Evolutionary conservation across 805 yeast genomes (phyloP).

Genomic region (Ogataea neopini): DNA sequence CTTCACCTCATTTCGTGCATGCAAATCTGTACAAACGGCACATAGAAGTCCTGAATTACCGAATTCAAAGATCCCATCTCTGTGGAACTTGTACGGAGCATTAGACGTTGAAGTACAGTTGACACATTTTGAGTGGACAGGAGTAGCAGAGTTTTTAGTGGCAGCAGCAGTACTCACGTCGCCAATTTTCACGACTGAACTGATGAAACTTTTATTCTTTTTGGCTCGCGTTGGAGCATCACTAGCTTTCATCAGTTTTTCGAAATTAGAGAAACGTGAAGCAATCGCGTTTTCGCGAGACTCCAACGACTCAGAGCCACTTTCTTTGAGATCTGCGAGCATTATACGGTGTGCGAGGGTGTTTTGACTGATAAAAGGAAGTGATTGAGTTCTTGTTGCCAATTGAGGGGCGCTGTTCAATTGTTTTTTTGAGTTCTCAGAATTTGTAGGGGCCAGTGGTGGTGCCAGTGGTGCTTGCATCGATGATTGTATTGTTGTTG

Average conservation of each 20-base stretch:
- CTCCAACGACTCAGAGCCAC: conserved; percentile 19
- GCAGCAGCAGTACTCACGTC: conserved; percentile 21
- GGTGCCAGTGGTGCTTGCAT: no score
- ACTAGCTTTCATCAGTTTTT: conserved; percentile 26
- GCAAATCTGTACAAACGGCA: conserved; percentile 28
- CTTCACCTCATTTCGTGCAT: conserved; percentile 25
- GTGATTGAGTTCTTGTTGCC: conserved; percentile 39
- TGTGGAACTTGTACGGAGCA: conserved; percentile 36
- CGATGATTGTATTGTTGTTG: no score
- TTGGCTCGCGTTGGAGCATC: conserved; percentile 33
- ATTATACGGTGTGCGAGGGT: conserved; percentile 35
- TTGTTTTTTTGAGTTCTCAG: not conserved
- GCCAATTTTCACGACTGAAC: conserved; percentile 35
- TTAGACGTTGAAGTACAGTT: conserved; percentile 32
- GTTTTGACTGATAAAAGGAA: conserved; percentile 35
- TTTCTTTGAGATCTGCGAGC: conserved; percentile 29
- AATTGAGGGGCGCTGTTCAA: conserved; percentile 26
- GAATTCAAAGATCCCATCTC: conserved; percentile 36
- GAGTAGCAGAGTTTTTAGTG: conserved; percentile 13
- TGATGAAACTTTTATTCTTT: conserved; percentile 34
- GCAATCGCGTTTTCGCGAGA: conserved; percentile 31
- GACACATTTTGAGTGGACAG: conserved; percentile 27
- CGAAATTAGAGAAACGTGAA: conserved; percentile 34
- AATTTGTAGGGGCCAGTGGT: no score
- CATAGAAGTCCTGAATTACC: conserved; percentile 39